These are phyloP conservation scores for Dryadomyces sulphureus DNA, from an alignment of 2,329 filamentous ascomycete genomes.

Conservation along the genomic window DNA sequence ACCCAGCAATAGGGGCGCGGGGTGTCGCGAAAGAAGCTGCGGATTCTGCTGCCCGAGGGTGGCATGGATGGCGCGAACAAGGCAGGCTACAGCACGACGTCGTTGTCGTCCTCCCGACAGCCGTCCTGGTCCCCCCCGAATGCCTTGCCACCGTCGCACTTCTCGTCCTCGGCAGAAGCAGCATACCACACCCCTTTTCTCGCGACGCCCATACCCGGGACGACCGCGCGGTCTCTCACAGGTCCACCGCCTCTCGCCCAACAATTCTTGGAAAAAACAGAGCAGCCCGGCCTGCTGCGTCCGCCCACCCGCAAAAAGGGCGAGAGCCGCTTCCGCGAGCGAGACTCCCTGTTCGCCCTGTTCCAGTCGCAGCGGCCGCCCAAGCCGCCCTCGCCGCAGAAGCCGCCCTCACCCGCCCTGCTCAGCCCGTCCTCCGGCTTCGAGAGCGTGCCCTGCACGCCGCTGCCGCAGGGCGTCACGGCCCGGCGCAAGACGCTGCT, in stretches of 20 bases:
- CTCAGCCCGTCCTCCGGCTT: neutral
- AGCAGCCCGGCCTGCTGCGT: neutral
- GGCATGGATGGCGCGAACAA: neutral
- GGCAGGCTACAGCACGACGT: slow-evolving; percentile 4
- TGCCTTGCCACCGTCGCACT: neutral
- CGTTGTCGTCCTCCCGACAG: slow-evolving; percentile 8
- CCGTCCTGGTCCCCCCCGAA: slow-evolving; percentile 5
- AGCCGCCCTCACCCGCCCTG: slow-evolving; percentile 7
- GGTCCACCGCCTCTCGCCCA: neutral
- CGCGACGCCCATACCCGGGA: slow-evolving; percentile 9
- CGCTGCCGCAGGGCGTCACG: neutral
- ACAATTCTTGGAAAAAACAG: neutral
- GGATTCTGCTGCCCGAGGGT: neutral
- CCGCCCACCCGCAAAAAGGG: neutral
- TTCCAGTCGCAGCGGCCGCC: neutral
- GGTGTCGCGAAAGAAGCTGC: slow-evolving; percentile 9
- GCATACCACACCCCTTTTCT: slow-evolving; percentile 2
- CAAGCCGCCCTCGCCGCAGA: neutral
- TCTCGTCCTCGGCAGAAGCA: neutral
- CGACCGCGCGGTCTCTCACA: slow-evolving; percentile 4
- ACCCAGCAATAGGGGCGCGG: slow-evolving; percentile 9
- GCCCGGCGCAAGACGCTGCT: slow-evolving; percentile 30
- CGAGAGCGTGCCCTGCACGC: slow-evolving; percentile 3
- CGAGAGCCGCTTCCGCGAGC: slow-evolving; percentile 6
- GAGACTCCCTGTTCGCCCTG: slow-evolving; percentile 5